Base-by-base conservation (phyloP, 1,284 basidiomycete species). In the Stygiomarasmius scandens region DNA sequence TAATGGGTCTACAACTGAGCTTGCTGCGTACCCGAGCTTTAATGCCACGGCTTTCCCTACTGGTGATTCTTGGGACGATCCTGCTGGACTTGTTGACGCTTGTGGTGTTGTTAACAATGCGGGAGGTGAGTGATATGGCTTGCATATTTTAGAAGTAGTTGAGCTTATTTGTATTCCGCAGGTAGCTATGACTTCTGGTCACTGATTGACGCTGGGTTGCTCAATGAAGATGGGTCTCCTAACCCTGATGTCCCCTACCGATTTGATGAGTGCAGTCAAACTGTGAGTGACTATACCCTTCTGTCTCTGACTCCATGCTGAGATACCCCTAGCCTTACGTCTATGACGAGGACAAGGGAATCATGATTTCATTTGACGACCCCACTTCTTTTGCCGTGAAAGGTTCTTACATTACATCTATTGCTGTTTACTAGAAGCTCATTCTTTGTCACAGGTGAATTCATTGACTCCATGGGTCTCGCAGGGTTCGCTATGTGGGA, bases 281-380 rank as follows among this genome's bases (percentile, higher is more conserved):
- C 62, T 45, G 87, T 89, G 56, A 61, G 85, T 85, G 89, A 57
- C 78, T 79, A 24, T 93, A 91, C 9, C 94, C 92, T 60, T 92
- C 88, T 20, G 78, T 82, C 24, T 83, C 83, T 25, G 88, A 90
- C 3, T 80, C 96, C 51, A 71, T 77, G 41, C 6, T 96, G 94
- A 94, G 84, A 79, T 0, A 68, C 69, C 47, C 32, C 3, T 54
- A 90, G 87, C 82, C 87, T 0, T 90, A 81, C 63, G 77, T 90
- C n/a, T 90, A 89, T 70, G 77, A 86, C 67, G 54, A 75, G 16
- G 74, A 67, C 0, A 74, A 74, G 0, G 66, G 81, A 45, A 71
- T 83, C 36, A 77, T 88, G 80, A 76, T 90, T 38, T 84, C 87
- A 1, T 91, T 79, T 61, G 89, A 91, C 63, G 69, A 79, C 55